A percentile compares a stretch with the other conserved stretches of the same genome.
phyloP scores from a whole-genome alignment of 176 grass and related monocot species.

The Carex myosuroides region DNA sequence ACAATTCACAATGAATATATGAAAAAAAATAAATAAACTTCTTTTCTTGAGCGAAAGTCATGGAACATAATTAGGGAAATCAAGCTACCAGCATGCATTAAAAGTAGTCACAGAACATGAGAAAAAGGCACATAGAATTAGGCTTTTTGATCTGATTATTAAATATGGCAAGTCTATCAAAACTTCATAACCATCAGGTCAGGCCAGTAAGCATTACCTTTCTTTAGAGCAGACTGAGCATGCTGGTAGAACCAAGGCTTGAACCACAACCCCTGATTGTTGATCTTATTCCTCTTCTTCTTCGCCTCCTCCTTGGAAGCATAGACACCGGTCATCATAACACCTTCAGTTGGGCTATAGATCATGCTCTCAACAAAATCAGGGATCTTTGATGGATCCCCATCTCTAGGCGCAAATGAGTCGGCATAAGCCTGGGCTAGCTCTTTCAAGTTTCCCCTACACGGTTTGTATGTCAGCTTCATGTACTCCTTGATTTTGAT shows the following conservation, averaged over 20 bases:
- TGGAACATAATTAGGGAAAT: not conserved
- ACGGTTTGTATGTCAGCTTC: slow-evolving; percentile 63
- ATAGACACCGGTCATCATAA: slow-evolving; percentile 89
- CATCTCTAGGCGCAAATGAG: slow-evolving; percentile 65
- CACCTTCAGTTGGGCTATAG: slow-evolving; percentile 54
- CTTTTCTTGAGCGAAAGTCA: not conserved
- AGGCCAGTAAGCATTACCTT: slow-evolving; percentile 20
- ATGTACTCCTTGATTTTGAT: slow-evolving; percentile 92
- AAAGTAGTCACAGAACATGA: not conserved
- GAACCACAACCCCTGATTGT: slow-evolving; percentile 83
- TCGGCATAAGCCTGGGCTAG: slow-evolving; percentile 66
- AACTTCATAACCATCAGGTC: not conserved
- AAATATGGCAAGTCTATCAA: not conserved
- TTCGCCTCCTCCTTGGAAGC: slow-evolving; percentile 91
- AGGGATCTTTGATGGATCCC: slow-evolving; percentile 68
- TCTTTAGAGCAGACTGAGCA: slow-evolving; percentile 63
- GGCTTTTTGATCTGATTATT: not conserved
- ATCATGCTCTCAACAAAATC: slow-evolving; percentile 95
- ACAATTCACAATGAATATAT: not conserved
- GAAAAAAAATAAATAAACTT: not conserved
- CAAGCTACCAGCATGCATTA: not conserved
- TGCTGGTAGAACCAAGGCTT: slow-evolving; percentile 98
- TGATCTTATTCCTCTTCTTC: slow-evolving; percentile 89
- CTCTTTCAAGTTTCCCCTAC: slow-evolving; percentile 47
- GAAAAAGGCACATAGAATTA: not conserved